phyloP scores from a whole-genome alignment of 148 eudicot species.

The Rhododendron vialii region DNA sequence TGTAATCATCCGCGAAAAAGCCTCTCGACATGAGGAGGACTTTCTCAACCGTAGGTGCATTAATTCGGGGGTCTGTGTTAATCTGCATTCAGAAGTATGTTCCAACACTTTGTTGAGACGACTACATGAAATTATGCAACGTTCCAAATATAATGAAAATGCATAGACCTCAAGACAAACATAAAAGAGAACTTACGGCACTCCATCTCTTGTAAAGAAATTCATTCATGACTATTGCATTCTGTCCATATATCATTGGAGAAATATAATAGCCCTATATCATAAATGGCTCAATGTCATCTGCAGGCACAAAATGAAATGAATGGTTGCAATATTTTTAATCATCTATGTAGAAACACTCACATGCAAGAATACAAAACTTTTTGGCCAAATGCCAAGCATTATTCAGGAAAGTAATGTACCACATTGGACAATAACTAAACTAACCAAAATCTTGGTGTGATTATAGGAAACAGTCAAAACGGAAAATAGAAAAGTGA shows the following conservation, averaged over 20 bases:
- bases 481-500: not conserved
- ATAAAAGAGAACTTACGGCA: slow-evolving; percentile 29
- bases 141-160: not conserved
- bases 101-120: not conserved
- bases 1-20: slow-evolving; percentile 46
- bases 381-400: not conserved
- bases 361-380: not conserved
- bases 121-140: not conserved
- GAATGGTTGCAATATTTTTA: not conserved
- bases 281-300: slow-evolving; percentile 60
- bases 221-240: slow-evolving; percentile 67
- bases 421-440: not conserved
- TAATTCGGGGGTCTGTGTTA: slow-evolving; percentile 45
- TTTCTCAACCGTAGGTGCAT: slow-evolving; percentile 58
- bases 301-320: slow-evolving; percentile 24
- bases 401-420: not conserved
- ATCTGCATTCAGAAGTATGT: slow-evolving; percentile 43
- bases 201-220: slow-evolving; percentile 78
- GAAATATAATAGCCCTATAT: slow-evolving; percentile 69
- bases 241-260: slow-evolving; percentile 80
- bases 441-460: not conserved
- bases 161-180: not conserved
- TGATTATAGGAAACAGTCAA: not conserved
- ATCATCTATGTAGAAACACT: not conserved
- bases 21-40: slow-evolving; percentile 62